Evolutionary conservation across 371 early-diverging fungal genomes (phyloP), one percentile per base, ranked within the genome.

Genomic region (Fennellomyces sp.): DNA sequence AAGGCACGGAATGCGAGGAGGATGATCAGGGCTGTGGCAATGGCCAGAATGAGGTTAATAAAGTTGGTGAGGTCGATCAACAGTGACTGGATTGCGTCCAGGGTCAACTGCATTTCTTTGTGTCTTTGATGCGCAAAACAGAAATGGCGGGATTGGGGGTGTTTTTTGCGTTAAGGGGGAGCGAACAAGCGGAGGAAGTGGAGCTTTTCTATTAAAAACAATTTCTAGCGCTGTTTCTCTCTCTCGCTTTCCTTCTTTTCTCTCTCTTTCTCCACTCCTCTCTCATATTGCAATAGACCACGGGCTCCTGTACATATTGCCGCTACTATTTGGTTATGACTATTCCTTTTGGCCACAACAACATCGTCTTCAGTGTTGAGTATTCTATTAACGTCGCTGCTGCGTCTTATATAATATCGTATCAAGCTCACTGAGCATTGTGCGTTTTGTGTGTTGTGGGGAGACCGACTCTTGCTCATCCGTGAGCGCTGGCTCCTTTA

Each of bases 51-150:
- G 21, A 66, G 35, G 23, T 64, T 64, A 49, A 64, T 60, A 31
- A 63, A 61, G 19, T 26, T 52, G 31, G 64, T 47, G 17, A 61
- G 35, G 30, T 66, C 66, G 31, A 52, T 61, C 50, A 70, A 56
- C n/a, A 66, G 52, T 47, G 61, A 27, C 64, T 70, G 71, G 67
- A 70, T 55, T 39, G 28, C 25, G 35, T 64, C 64, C 60, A 64
- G 64, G 23, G 66, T 64, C 52, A 61, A 38, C 52, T 60, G 60
- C 60, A 60, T 60, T 45, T 41, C 41, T 45, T 4, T n/a, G n/a
- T n/a, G n/a, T n/a, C n/a, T n/a, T n/a, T n/a, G n/a, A n/a, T n/a
- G 3, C 23, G 17, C n/a, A 1, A 17, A 15, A 6, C 5, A 21
- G n/a, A 21, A 29, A 19, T 38, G 5, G 36, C 26, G 10, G 12